Evolutionary conservation across 352 stramenopile genomes (phyloP), one percentile per base, ranked within the genome.

Genomic region (Phytophthora uliginosa): DNA sequence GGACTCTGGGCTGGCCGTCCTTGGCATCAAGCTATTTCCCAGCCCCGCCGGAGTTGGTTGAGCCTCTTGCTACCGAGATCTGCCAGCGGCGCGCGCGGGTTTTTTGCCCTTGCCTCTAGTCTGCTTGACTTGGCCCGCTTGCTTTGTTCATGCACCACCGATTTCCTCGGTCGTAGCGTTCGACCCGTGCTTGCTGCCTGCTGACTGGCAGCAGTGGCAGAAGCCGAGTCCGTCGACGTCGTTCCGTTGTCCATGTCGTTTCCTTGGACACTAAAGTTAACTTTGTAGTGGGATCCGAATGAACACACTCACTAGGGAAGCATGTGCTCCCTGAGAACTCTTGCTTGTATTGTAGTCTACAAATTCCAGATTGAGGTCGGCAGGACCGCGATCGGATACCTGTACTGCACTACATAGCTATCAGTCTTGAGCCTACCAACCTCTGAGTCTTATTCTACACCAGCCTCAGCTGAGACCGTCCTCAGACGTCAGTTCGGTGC

Each of bases 31-130:
- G 7, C 63, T 42, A 45, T 17, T 18, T 34, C n/a, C 22, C 33
- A 42, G 13, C 9, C 22, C 28, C 17, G 28, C 28, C 31, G 53
- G 20, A 59, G 26, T 42, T 45, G n/a, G 6, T n/a, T 3, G 24
- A 10, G 40, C 8, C 15, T 62, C 20, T 15, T 40, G 34, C 34
- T 40, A 10, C 34, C 34, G 34, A 40, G 34, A 5, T 40, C 34
- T 40, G 34, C 34, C 34, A 12, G 13, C 17, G 9, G 13, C 61
- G 34, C 36, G 52, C 10, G 61, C 52, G 10, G 52, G n/a, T 60
- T 69, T 69, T 52, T 69, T 69, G 60, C 61, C 52, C 26, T 61
- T 69, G 61, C 51, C n/a, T 17, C 24, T 28, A 1, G 18, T 69
- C 17, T 20, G 7, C 60, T 54, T 59, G 40, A 38, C 61, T 60